phyloP scores from a whole-genome alignment of 2,329 filamentous ascomycete genomes.

The Nothopassalora personata region DNA sequence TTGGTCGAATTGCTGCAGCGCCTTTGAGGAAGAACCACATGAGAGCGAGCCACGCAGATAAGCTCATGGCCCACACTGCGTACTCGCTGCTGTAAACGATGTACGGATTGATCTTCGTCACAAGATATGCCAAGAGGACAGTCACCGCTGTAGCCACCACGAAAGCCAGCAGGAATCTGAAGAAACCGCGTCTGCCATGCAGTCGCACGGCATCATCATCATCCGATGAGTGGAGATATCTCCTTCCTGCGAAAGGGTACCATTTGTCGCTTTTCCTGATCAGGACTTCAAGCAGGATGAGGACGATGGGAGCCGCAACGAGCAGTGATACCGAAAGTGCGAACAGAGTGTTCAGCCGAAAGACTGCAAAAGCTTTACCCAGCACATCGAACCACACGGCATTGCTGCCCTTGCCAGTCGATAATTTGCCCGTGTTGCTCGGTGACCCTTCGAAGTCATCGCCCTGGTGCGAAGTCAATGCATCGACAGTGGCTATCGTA shows the following conservation, averaged over 20 bases:
- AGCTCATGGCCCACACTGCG: constrained; percentile 77
- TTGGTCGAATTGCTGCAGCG: constrained; percentile 74
- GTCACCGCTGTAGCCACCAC: constrained; percentile 62
- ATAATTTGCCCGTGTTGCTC: constrained; percentile 54
- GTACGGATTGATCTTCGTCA: constrained; percentile 79
- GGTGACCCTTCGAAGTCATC: constrained; percentile 59
- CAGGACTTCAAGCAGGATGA: constrained; percentile 64
- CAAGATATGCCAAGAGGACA: constrained; percentile 65
- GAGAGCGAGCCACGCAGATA: constrained; percentile 71
- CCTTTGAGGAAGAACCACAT: constrained; percentile 80
- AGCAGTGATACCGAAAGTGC: constrained; percentile 80
- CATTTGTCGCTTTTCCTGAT: constrained; percentile 72
- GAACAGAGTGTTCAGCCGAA: constrained; percentile 77
- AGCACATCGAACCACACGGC: constrained; percentile 95
- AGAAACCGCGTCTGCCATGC: constrained; percentile 74
- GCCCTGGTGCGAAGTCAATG: constrained; percentile 63
- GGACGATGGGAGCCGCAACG: constrained; percentile 67
- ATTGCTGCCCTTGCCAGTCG: constrained; percentile 54
- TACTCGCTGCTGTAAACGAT: constrained; percentile 89
- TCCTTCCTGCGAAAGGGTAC: constrained; percentile 73
- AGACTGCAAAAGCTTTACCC: constrained; percentile 70
- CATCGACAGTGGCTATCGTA: constrained; percentile 67
- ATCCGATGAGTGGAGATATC: constrained; percentile 56
- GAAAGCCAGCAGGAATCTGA: constrained; percentile 75
- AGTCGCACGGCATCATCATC: constrained; percentile 57